Percentiles rank a stretch among this genome's conserved stretches.
phyloP scores from a whole-genome alignment of 1,139 yeast genomes.

The Cylindricascospora bacillispora region DNA sequence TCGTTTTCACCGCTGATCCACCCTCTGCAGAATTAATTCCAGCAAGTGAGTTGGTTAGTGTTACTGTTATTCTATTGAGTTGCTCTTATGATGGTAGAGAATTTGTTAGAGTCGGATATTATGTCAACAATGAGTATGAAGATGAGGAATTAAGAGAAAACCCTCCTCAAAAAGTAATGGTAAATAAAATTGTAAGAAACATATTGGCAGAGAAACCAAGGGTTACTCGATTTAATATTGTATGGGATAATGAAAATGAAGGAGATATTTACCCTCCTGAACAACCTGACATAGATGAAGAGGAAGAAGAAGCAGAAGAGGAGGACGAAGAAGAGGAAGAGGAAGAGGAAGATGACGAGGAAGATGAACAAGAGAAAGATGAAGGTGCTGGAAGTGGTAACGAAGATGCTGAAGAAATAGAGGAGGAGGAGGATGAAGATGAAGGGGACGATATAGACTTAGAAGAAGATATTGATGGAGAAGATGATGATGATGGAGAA shows the following conservation, averaged over 20 bases:
- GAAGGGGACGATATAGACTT: constrained; percentile 29
- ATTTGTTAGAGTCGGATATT: constrained; percentile 93
- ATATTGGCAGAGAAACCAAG: constrained; percentile 95
- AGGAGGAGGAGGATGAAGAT: constrained; percentile 29
- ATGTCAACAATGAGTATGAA: constrained; percentile 93
- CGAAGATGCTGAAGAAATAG: constrained; percentile 28
- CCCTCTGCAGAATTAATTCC: constrained; percentile 95
- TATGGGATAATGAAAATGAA: constrained; percentile 68
- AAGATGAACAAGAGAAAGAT: constrained; percentile 31
- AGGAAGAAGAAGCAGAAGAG: constrained; percentile 47
- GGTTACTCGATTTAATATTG: constrained; percentile 90
- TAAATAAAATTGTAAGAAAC: constrained; percentile 87
- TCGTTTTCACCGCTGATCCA: constrained; percentile 87
- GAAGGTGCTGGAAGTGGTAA: constrained; percentile 28
- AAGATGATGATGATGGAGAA: constrained; percentile 6
- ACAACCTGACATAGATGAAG: constrained; percentile 43
- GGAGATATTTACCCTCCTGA: constrained; percentile 68
- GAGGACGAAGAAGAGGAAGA: constrained; percentile 43
- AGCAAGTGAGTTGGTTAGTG: constrained; percentile 86
- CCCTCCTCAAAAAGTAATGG: constrained; percentile 84
- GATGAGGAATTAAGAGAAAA: constrained; percentile 83
- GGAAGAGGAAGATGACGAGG: constrained; percentile 40
- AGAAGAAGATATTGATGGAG: constrained; percentile 22
- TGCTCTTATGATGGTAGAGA: constrained; percentile 90
- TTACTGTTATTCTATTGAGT: constrained; percentile 81